These are phyloP conservation scores for Trichophyton benhamiae DNA, from an alignment of 2,329 filamentous ascomycete genomes.

Conservation along the genomic window DNA sequence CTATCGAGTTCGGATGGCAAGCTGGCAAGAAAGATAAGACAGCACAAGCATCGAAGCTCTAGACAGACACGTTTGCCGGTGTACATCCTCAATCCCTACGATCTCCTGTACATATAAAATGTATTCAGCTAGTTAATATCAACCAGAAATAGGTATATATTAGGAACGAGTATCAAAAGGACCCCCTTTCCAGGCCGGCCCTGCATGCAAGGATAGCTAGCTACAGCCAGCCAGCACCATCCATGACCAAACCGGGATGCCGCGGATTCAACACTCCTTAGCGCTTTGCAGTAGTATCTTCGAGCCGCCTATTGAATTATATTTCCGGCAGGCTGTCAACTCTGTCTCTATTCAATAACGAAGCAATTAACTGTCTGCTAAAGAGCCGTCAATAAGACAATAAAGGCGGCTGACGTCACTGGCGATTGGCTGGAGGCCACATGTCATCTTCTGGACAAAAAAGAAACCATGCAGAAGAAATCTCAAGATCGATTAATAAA, in stretches of 20 bases:
- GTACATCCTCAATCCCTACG: background rate
- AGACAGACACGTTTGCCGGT: background rate
- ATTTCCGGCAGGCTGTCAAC: background rate
- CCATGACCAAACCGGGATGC: background rate
- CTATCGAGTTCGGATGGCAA: constrained; percentile 29
- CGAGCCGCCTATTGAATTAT: background rate
- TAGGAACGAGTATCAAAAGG: no score
- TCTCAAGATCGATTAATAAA: background rate
- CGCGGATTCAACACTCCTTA: background rate
- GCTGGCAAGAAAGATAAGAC: constrained; percentile 15
- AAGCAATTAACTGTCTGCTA: no score
- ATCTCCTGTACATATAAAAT: background rate
- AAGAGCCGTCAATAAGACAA: background rate
- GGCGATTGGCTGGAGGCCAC: constrained; percentile 5
- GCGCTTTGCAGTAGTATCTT: background rate
- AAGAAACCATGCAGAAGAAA: background rate
- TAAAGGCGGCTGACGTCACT: background rate
- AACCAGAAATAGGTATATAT: background rate
- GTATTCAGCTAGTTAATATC: background rate
- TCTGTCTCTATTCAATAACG: no score
- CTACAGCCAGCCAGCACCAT: background rate
- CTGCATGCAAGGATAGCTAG: background rate
- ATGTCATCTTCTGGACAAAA: constrained; percentile 6
- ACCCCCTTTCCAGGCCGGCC: background rate
- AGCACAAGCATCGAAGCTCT: constrained; percentile 17